Evolutionary conservation across 345 rosid genomes (phyloP).

Genomic region (Angophora floribunda): DNA sequence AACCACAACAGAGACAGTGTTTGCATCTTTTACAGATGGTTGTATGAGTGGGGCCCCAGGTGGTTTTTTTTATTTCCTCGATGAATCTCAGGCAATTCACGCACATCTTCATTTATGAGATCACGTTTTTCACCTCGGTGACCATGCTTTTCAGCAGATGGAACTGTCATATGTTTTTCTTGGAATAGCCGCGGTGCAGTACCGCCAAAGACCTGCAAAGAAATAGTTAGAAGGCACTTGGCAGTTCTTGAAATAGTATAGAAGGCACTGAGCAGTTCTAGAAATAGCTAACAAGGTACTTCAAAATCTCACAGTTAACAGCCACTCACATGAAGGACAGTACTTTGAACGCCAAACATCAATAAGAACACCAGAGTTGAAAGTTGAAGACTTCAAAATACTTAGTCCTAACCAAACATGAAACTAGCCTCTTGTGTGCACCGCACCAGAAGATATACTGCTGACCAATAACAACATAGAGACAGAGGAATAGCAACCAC

Average conservation of each 20-base stretch:
- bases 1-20: constrained; percentile 20
- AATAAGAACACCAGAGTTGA: background rate
- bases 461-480: background rate
- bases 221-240: background rate
- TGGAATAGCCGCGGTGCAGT: background rate
- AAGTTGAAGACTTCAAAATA: background rate
- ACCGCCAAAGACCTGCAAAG: background rate
- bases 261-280: background rate
- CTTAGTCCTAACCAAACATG: background rate
- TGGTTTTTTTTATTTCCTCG: constrained; percentile 36
- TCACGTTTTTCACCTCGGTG: background rate
- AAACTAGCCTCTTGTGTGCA: background rate
- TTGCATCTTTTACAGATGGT: constrained; percentile 24
- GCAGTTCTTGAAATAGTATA: background rate
- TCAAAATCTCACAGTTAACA: background rate
- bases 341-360: background rate
- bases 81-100: constrained; percentile 1
- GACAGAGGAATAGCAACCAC: background rate
- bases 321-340: background rate
- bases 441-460: background rate
- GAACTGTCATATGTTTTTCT: background rate
- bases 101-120: background rate
- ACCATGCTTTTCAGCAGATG: background rate
- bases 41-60: constrained; percentile 23
- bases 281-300: background rate